Base-by-base conservation (phyloP, 768 basidiomycete species). In the Boletales sp. region DNA sequence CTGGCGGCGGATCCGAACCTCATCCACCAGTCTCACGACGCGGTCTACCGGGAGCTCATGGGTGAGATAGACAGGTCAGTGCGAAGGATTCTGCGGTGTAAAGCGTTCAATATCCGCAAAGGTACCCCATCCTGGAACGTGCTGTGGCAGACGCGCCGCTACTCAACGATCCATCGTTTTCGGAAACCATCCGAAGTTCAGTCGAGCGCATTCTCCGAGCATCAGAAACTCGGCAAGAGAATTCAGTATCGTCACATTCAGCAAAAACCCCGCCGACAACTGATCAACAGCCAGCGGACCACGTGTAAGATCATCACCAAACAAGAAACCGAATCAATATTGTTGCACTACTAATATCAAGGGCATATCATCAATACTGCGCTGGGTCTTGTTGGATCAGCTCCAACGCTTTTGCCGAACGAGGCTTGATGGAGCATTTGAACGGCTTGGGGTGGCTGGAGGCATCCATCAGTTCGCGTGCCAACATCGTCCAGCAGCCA, bases 1-100 rank as follows among this genome's bases (percentile, higher is more conserved):
- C 67, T 88, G 25, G 63, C 57, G 9, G 74, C 76, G 47, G 83
- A 86, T 53, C 72, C 72, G 38, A 78, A 78, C 54, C 62, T 86
- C 41, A 71, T 78, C 13, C 74, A 75, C 43, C 72, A 76, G 60
- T 64, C 79, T 2, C 76, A 75, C 41, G 83, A 85, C 2, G 65
- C 66, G 10, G 69, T 80, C n/a, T 72, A 80, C 54, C 70, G 75
- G 49, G 86, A 87, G 55, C 67, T 90, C 13, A 76, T 83, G 72
- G 84, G 86, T 41, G 85, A 90, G 60, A 71, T 89, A 28, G 84
- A 87, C 65, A 77, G 86, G 86, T 82, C 18, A n/a, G 60, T 44
- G 15, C 7, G 37, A 8, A 8, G n/a, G 33, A 33, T 10, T 34
- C 12, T 10, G 12, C 5, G 21, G 17, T 35, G 12, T 37, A n/a